Evolutionary conservation across 2,329 filamentous ascomycete genomes (phyloP).

Genomic region (Torrubiella hemipterigena): DNA sequence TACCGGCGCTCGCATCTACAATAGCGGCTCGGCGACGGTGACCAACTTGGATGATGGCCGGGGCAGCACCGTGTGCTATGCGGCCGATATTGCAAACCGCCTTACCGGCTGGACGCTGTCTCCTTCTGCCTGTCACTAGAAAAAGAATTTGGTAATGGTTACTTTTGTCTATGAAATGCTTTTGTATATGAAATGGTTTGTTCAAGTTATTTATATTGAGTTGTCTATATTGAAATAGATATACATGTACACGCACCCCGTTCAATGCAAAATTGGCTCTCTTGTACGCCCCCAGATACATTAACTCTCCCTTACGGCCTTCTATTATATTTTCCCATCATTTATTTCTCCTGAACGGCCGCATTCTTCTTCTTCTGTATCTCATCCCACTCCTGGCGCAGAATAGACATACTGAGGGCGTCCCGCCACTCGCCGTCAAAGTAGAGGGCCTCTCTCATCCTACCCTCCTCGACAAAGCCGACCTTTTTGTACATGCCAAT

Average conservation of each 20-base stretch:
- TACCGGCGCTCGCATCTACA: slow-evolving; percentile 11
- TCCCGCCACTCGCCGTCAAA: background rate
- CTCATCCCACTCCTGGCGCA: background rate
- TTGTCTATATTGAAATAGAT: too few relatives aligned
- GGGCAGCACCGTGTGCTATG: slow-evolving; percentile 11
- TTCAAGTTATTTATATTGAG: too few relatives aligned
- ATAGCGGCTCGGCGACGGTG: slow-evolving; percentile 12
- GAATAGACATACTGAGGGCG: slow-evolving; percentile 22
- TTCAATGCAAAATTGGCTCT: too few relatives aligned
- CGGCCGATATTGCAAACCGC: slow-evolving; percentile 7
- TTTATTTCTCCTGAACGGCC: too few relatives aligned
- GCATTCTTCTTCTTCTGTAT: background rate
- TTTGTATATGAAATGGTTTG: too few relatives aligned
- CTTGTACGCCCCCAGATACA: too few relatives aligned
- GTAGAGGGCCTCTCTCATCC: background rate
- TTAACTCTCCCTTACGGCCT: too few relatives aligned
- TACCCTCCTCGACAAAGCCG: background rate
- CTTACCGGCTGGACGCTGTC: slow-evolving; percentile 10
- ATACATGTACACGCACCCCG: too few relatives aligned
- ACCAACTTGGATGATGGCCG: slow-evolving; percentile 10
- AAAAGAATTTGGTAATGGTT: too few relatives aligned
- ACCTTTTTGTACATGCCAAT: background rate
- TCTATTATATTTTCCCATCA: too few relatives aligned
- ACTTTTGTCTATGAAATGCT: too few relatives aligned
- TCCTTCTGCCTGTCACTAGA: too few relatives aligned